Evolutionary conservation across 2,329 filamentous ascomycete genomes (phyloP), one percentile per base, ranked within the genome.

Genomic region (Eutypa lata): DNA sequence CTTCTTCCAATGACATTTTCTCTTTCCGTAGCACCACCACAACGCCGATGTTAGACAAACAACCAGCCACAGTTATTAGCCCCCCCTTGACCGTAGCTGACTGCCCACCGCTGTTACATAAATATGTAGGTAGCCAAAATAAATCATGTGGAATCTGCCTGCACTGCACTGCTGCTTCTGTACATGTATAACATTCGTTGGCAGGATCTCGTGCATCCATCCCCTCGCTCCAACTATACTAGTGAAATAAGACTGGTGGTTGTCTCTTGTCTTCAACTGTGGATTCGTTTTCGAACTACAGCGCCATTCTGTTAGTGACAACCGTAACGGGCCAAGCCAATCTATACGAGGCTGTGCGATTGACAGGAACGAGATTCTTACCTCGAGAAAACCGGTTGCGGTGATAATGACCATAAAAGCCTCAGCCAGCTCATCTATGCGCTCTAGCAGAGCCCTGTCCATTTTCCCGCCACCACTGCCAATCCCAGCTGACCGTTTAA

Each of bases 401-500:
- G 86, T 81, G 64, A 97, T 89, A 58, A 97, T 77, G 51, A 94
- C 78, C 71, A 93, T 87, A 65, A 94, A 90, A 46, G 90, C 87
- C 68, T 96, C 91, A 6, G 92, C 90, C 60, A 97, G 72, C 61
- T 93, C 90, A 47, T 83, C 81, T 37, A 96, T 75, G 57, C 83
- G 82, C 52, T 85, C 77, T 49, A 84, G 84, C 35, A 84, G 75
- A 7, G 57, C 61, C 38, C 64, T 65, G 47, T 72, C 69, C 31
- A 61, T 66, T 47, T 65, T 70, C 2, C 70, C 70, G 6, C 68
- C 56, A n/a, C 72, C 70, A 33, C 72, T 68, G 18, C 89, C 88
- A 52, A 96, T 89, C 47, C 89, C 89, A 0, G 90, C 90, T 61
- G 89, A 90, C 60, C 91, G 81, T 76, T 99, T 99, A 65, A 99